Evolutionary conservation across 306 rosid species (phyloP), one percentile per base, ranked within the genome.

Genomic region (Carpinus viminea): DNA sequence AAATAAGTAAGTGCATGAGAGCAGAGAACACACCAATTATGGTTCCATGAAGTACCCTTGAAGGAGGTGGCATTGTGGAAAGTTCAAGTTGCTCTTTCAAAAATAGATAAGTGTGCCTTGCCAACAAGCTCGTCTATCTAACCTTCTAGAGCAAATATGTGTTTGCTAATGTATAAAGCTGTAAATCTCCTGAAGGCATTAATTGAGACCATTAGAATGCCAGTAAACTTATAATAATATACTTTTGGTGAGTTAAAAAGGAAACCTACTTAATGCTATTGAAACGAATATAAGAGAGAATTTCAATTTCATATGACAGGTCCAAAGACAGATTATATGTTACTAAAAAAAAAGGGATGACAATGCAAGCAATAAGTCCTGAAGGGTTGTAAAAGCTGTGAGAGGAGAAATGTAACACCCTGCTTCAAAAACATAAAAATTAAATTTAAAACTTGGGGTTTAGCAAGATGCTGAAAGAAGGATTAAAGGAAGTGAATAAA

Each of bases 21-120:
- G 52, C 16, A 68, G 47, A 74, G 45, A 62, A 2, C 80, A 51
- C 1, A 91, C 98, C 97, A 74, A 93, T 91, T 48, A 91, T 78
- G 85, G 91, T 91, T 85, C 95, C 97, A 10, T 93, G 95, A 75
- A 91, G 92, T 62, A 93, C 88, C 80, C 93, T 91, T 26, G 90
- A 79, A 28, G 85, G 93, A 73, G 91, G 89, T 12, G 90, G 89
- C 90, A 85, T 78, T 45, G 70, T 31, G 18, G 95, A 77, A 73
- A 80, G 86, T 59, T 90, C 90, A 81, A 93, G 97, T 78, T 93
- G 97, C 70, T 91, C 89, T 78, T 88, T 93, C 76, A 93, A 79
- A 83, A 84, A 93, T 71, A 91, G 86, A 70, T 84, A 93, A 55
- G 87, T 48, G 79, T 90, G 93, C 34, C 98, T 45, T 9, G 41